Conservation (phyloP, 2,329 filamentous ascomycete genomes). For the Capronia coronata region DNA sequence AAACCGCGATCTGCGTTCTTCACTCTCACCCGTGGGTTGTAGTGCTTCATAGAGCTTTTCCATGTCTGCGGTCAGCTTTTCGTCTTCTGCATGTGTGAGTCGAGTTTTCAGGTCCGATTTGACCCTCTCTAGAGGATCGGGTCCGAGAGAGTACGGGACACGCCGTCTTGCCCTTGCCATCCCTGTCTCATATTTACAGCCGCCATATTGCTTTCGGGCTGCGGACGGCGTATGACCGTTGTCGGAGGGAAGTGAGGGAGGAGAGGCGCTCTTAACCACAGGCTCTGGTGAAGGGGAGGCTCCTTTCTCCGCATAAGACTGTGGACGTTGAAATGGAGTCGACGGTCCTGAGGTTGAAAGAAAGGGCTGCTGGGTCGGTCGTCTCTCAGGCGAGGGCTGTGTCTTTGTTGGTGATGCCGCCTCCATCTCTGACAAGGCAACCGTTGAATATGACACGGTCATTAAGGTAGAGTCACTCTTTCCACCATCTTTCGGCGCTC, state of each 20-base stretch:
- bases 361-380: constrained; percentile 6
- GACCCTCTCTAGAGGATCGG: constrained; percentile 62
- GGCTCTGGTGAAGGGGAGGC: constrained; percentile 72
- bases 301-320: constrained; percentile 74
- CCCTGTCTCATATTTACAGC: constrained; percentile 85
- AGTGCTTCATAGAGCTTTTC: constrained; percentile 76
- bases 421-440: constrained; percentile 13
- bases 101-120: constrained; percentile 63
- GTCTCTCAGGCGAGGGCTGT: not conserved
- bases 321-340: constrained; percentile 81
- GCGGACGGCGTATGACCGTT: constrained; percentile 68
- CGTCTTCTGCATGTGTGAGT: constrained; percentile 65
- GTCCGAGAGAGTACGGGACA: constrained; percentile 88
- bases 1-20: constrained; percentile 66
- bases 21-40: constrained; percentile 72
- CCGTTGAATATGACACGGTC: constrained; percentile 17
- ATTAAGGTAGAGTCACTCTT: constrained; percentile 14
- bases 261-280: constrained; percentile 69
- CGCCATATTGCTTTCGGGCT: constrained; percentile 57
- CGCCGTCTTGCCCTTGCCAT: constrained; percentile 73
- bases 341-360: constrained; percentile 89
- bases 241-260: constrained; percentile 84
- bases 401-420: not conserved
- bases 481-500: constrained; percentile 22
- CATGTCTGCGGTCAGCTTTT: constrained; percentile 73